Base-by-base conservation (phyloP, 140 eudicot species). In the Stevia rebaudiana region DNA sequence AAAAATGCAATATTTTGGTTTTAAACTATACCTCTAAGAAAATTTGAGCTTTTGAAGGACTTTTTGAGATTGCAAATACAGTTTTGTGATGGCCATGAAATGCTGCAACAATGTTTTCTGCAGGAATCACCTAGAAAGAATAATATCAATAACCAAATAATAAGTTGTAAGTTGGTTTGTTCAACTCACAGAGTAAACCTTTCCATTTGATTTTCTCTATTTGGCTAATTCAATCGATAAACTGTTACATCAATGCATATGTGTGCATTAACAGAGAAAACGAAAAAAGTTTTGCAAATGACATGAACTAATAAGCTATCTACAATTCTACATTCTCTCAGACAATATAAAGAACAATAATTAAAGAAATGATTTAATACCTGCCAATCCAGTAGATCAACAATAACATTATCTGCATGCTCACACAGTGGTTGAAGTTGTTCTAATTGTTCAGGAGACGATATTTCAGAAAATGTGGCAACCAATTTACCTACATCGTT, bases 21-120 rank as follows among this genome's bases (percentile, higher is more conserved):
- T 25, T 36, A 54, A 63, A 30, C 23, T 48, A 60, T 77, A 92
- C 98, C 95, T 88, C 96, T 51, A 92, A 68, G 63, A 82, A 92
- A 39, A 74, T 43, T 66, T 85, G 96, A 65, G 98, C 94, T 83
- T 88, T 94, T 28, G 78, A 69, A 44, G 79, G 67, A 58, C 78
- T 76, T 71, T 75, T 80, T 44, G 98, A 86, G 78, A 88, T 48
- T 31, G 98, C 98, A 69, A 88, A 76, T 22, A 88, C 83, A 48
- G 85, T 92, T 78, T 79, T 88, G 31, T 71, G 78, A 63, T 71
- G 62, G 73, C 86, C 91, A 78, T 92, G 96, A 80, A 85, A 76
- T 44, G 95, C 96, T 35, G 96, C 98, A 67, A 88, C 92, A 21
- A 92, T 87, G 76, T 92, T 92, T 59, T 92, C 98, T 25, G 96